Base-by-base conservation (phyloP, 2,329 filamentous ascomycete genomes). In the Penicillium sp. region DNA sequence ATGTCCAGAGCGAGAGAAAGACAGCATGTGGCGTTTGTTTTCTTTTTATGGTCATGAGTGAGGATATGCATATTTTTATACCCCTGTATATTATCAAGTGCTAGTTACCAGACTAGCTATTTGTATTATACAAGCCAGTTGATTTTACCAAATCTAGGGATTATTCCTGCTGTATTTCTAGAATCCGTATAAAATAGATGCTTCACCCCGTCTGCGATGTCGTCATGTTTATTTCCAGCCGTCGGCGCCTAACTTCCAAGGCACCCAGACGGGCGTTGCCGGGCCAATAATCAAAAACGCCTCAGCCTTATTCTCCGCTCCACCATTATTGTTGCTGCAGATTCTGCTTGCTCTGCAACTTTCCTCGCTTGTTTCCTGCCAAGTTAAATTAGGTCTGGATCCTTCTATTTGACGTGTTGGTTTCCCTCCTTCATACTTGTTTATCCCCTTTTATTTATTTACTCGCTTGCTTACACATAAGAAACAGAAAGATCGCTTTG, bases 11-110 rank as follows among this genome's bases (percentile, higher is more conserved):
- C 40, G 40, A 47, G 42, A 47, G 42, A 52, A 46, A 46, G 21
- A 21, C 26, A 42, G 50, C 33, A 51, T 51, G 43, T 20, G 16
- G n/a, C 21, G 45, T 42, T 42, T 20, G 3, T 42, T 43, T 43
- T 43, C 20, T 43, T 43, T 42, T 43, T 43, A 21, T 21, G 40
- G 18, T 18, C 18, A 43, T 35, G 30, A 33, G 28, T 42, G 40
- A 43, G 35, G 40, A 43, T 43, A 43, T 43, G 40, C 40, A 23
- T 43, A 43, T 43, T 43, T 42, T 55, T 55, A 55, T 55, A 55
- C 52, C 52, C 52, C 35, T 55, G 52, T 55, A 48, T 55, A 11
- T 47, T 47, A 52, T 33, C 45, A 28, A 52, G 50, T 38, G 20
- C 42, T 52, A 42, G 30, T 35, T 33, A 16, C 12, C 16, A 35